phyloP scores from a whole-genome alignment of 768 basidiomycete genomes.

The Mycena filopes region DNA sequence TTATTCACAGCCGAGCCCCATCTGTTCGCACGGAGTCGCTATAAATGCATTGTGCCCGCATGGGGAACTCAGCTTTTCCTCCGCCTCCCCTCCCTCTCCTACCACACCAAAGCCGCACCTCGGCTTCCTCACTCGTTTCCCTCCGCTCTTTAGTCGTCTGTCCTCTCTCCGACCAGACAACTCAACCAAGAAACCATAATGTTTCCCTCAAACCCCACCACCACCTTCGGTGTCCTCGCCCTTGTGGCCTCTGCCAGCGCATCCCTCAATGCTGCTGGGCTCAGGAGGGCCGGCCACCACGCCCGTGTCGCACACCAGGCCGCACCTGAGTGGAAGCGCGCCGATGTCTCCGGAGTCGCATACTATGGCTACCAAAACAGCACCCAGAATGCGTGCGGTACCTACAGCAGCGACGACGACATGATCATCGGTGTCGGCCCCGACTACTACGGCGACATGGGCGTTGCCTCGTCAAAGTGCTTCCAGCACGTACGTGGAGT shows the following conservation, averaged over 20 bases:
- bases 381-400: conserved; percentile 33
- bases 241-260: conserved; percentile 31
- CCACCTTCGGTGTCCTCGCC: conserved; percentile 27
- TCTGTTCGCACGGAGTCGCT: conserved; percentile 12
- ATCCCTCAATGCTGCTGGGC: conserved; percentile 20
- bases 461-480: conserved; percentile 26
- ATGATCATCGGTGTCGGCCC: conserved; percentile 34
- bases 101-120: conserved; percentile 11
- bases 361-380: conserved; percentile 35
- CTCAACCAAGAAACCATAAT: conserved; percentile 21
- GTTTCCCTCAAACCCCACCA: conserved; percentile 20
- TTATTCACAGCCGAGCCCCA: no score
- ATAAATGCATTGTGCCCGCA: conserved; percentile 25
- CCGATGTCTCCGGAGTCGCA: conserved; percentile 20
- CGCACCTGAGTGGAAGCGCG: conserved; percentile 18
- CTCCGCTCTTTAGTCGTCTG: conserved; percentile 26
- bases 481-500: conserved; percentile 25
- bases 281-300: conserved; percentile 20
- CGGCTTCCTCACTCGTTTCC: conserved; percentile 25
- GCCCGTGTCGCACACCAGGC: conserved; percentile 24
- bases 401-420: conserved; percentile 28
- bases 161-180: conserved; percentile 16
- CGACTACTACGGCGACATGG: conserved; percentile 31
- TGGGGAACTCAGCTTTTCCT: conserved; percentile 9
- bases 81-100: neutral